Evolutionary conservation across 2,329 filamentous ascomycete genomes (phyloP).

Genomic region (Aspergillus versicolor): DNA sequence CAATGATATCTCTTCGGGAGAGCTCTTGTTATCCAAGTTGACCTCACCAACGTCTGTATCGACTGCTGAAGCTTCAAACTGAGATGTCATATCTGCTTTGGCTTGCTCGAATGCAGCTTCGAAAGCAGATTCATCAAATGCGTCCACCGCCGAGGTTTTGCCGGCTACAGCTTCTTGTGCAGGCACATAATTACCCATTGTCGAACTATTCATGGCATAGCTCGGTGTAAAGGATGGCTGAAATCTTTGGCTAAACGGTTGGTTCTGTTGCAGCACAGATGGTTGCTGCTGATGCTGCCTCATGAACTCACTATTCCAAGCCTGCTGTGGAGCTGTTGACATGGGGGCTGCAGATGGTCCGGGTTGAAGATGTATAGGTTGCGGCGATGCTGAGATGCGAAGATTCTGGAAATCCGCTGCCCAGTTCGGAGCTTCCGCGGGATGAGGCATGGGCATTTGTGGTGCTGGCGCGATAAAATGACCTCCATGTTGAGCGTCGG

Average conservation of each 20-base stretch:
- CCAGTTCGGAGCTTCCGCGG: conserved; percentile 36
- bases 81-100: conserved; percentile 36
- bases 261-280: conserved; percentile 22
- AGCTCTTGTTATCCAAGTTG: conserved; percentile 7
- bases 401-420: conserved; percentile 49
- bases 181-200: conserved; percentile 23
- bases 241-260: conserved; percentile 23
- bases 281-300: conserved; percentile 29
- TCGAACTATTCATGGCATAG: conserved; percentile 24
- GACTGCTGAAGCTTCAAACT: conserved; percentile 20
- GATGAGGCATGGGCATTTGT: conserved; percentile 25
- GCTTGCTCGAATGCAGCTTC: conserved; percentile 47
- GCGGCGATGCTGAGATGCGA: conserved; percentile 38
- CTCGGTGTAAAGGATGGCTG: conserved; percentile 30
- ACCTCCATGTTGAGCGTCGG: conserved; percentile 38
- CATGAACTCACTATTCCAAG: conserved; percentile 65
- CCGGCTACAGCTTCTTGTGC: conserved; percentile 25
- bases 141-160: conserved; percentile 26
- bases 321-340: conserved; percentile 29
- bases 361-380: conserved; percentile 50
- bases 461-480: conserved; percentile 26
- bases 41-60: conserved; percentile 14
- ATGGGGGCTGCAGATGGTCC: conserved; percentile 40
- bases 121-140: conserved; percentile 47
- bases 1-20: conserved; percentile 3